phyloP scores from a whole-genome alignment of 768 basidiomycete genomes.

The Suillus tomentosus region DNA sequence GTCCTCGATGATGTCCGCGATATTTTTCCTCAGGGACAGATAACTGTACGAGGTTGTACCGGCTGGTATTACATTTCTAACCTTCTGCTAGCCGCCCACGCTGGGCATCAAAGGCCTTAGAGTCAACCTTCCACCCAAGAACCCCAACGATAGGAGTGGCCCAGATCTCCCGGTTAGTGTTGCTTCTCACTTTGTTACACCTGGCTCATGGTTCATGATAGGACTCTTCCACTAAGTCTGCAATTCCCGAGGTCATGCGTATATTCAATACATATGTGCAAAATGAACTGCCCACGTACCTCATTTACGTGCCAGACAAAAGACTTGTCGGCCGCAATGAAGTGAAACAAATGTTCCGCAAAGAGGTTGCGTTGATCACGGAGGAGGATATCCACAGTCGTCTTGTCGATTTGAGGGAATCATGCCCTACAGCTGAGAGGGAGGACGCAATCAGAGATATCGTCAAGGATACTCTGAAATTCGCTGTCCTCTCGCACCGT shows the following conservation, averaged over 20 bases:
- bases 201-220: background rate
- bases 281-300: conserved; percentile 33
- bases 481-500: conserved; percentile 31
- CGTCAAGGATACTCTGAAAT: conserved; percentile 26
- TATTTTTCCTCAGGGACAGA: conserved; percentile 31
- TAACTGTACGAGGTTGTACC: conserved; percentile 20
- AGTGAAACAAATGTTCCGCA: conserved; percentile 33
- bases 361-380: conserved; percentile 26
- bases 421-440: conserved; percentile 24
- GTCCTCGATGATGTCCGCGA: conserved; percentile 31
- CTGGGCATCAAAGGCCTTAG: conserved; percentile 1
- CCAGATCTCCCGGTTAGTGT: conserved; percentile 4
- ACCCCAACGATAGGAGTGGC: background rate
- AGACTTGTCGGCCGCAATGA: conserved; percentile 33
- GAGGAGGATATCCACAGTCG: conserved; percentile 23
- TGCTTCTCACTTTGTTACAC: no score
- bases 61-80: background rate
- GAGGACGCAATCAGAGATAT: conserved; percentile 29
- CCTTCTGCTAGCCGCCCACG: background rate
- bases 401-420: conserved; percentile 18
- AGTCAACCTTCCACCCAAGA: conserved; percentile 8
- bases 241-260: conserved; percentile 28
- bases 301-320: conserved; percentile 28
- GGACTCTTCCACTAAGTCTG: conserved; percentile 18
- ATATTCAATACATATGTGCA: conserved; percentile 26